Base-by-base conservation (phyloP, 2,329 filamentous ascomycete genomes). In the Ophiostoma triangulosporum region DNA sequence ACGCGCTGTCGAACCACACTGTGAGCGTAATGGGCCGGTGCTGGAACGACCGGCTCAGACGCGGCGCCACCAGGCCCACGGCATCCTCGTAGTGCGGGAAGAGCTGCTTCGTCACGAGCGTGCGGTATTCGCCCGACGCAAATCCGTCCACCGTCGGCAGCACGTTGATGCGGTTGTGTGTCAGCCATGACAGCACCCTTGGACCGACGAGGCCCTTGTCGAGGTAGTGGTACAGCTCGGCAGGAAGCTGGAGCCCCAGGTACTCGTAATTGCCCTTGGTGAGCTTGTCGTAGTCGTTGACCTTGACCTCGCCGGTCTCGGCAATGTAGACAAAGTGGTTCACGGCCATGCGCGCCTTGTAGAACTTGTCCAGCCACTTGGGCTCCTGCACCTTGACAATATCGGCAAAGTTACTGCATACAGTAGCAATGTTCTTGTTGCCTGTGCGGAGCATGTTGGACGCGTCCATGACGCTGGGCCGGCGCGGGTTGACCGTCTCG, bases 201-300 rank as follows among this genome's bases (percentile, higher is more conserved):
- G 88, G 76, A 27, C 87, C 81, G 59, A 97, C 80, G 43, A 96
- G 71, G 32, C 88, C 93, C 51, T 79, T 83, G 55, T 88, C 89
- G 50, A 96, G 75, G 66, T 97, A 97, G 66, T 88, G 86, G 65
- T 91, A 90, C 17, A 97, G 74, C 68, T 98, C 93, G 38, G 89
- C 82, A 0, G 93, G 89, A 5, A 98, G 74, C 56, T 90, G 85
- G 56, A 94, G 80, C n/a, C 89, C 89, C 57, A 96, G 80, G 64
- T 96, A 90, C 63, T 91, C 84, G 64, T 94, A 87, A 59, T 93
- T 83, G 64, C 97, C 90, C 46, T 77, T 78, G 2, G 93, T 90
- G 20, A 89, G 78, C 53, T 80, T 75, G 7, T 87, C 84, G 53
- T 75, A 77, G 61, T 90, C 83, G 61, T 88, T 75, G 15, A 89